Percentiles rank a stretch among this genome's conserved stretches.
Conservation (phyloP, 2,329 filamentous ascomycete genomes). For the Colletotrichum costaricense region DNA sequence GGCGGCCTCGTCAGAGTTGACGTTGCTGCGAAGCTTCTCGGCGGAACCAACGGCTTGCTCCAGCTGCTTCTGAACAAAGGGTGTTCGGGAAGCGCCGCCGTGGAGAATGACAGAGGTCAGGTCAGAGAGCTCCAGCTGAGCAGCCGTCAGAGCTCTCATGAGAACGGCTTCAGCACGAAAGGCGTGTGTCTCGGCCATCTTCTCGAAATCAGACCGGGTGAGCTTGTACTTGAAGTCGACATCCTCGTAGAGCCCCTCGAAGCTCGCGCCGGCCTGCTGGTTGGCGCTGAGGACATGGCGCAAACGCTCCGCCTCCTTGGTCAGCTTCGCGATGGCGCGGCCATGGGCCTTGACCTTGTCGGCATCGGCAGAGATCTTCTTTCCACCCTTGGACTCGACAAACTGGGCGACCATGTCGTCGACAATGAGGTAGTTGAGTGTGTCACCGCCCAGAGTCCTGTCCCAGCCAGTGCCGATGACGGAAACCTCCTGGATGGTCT, state of each 20-base stretch:
- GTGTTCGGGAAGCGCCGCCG: slow-evolving; percentile 89
- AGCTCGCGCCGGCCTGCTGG: slow-evolving; percentile 78
- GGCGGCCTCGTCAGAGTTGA: slow-evolving; percentile 96
- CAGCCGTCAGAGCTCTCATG: slow-evolving; percentile 77
- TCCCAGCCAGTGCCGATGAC: slow-evolving; percentile 92
- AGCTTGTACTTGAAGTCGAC: slow-evolving; percentile 95
- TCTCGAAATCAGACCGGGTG: slow-evolving; percentile 82
- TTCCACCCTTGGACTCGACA: slow-evolving; percentile 74
- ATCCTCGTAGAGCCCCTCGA: slow-evolving; percentile 92
- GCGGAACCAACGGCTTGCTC: slow-evolving; percentile 78
- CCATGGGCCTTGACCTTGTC: slow-evolving; percentile 79
- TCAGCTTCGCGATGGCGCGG: slow-evolving; percentile 87
- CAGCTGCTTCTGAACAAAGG: slow-evolving; percentile 91
- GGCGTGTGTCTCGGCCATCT: slow-evolving; percentile 75
- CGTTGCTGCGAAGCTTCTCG: slow-evolving; percentile 89
- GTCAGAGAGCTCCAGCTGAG: slow-evolving; percentile 78
- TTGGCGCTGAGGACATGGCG: slow-evolving; percentile 96
- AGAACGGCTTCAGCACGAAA: slow-evolving; percentile 77
- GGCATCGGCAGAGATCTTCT: slow-evolving; percentile 71
- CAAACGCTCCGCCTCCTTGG: slow-evolving; percentile 89
- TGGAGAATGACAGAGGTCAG: slow-evolving; percentile 93
- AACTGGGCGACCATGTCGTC: slow-evolving; percentile 90
- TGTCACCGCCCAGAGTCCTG: slow-evolving; percentile 87
- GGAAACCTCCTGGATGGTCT: slow-evolving; percentile 95
- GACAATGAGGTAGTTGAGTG: slow-evolving; percentile 87